A percentile compares a stretch with the other conserved stretches of the same genome.
Evolutionary conservation across 164 flowering plant species (phyloP).

Genomic region (Echeveria elegans): DNA sequence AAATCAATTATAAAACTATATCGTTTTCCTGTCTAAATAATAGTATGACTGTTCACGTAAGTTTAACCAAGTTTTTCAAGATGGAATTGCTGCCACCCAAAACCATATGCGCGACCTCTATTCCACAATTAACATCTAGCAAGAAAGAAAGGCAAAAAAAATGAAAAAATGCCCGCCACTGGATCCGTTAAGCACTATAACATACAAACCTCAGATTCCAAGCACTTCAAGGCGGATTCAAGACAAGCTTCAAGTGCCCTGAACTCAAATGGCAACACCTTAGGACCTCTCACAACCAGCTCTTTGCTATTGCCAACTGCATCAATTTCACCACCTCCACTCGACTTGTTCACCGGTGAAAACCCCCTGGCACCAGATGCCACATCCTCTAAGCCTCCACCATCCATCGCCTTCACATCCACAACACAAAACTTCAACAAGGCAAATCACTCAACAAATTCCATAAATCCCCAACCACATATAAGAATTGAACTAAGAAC

Average conservation of each 20-base stretch:
- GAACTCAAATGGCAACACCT: constrained; percentile 37
- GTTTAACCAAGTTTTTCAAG: not conserved
- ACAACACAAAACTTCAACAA: not conserved
- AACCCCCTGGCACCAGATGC: not conserved
- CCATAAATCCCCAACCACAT: not conserved
- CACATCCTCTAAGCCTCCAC: not conserved
- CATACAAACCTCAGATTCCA: constrained; percentile 32
- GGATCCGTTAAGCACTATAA: not conserved
- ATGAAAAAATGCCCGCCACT: too few species aligned
- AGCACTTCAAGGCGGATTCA: constrained; percentile 37
- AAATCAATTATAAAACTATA: not conserved
- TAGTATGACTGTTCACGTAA: not conserved
- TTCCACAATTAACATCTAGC: too few species aligned
- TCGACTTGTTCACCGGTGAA: not conserved
- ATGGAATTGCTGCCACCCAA: not conserved
- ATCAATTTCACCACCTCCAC: constrained; percentile 1
- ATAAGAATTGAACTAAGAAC: too few species aligned
- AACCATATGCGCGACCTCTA: too few species aligned
- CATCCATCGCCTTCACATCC: not conserved
- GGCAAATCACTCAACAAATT: not conserved
- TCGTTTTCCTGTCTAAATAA: not conserved
- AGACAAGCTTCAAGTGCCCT: constrained; percentile 42
- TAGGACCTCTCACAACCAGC: constrained; percentile 17
- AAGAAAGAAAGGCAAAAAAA: too few species aligned
- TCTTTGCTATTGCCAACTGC: constrained; percentile 7